Evolutionary conservation across 208 protist species (phyloP), one percentile per base, ranked within the genome.

Genomic region (Wallacemonas collosoma): DNA sequence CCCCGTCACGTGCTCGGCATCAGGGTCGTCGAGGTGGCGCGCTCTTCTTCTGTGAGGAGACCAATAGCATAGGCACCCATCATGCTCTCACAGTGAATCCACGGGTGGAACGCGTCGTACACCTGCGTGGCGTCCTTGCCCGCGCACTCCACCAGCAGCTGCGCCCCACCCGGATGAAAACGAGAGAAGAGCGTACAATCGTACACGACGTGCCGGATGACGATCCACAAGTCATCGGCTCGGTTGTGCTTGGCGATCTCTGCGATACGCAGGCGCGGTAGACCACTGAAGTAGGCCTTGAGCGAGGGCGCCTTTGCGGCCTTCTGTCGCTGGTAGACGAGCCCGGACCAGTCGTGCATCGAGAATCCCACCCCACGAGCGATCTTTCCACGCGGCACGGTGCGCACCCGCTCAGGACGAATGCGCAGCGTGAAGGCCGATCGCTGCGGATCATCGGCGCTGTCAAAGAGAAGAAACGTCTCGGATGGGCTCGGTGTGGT

Each of bases 201-300:
- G 77, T 95, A 95, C 6, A 93, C 90, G 1, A 93, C 80, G 26
- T 79, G 80, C 9, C 75, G 68, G 3, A 95, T 69, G 35, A 97
- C 87, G 40, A 95, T 79, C 91, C 90, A 97, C 44, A 93, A 44
- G 62, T 93, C 87, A 56, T 87, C 86, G 26, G 63, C 38, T 0
- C 72, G 85, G 71, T 79, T 84, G 79, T 95, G 93, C 43, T 50
- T 38, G 12, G 68, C 68, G 5, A 95, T 79, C 44, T 95, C 92
- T 11, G 72, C 73, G 41, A 68, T 69, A 3, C 78, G 68, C n/a
- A 93, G 56, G 1, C 73, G 71, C 0, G 79, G 87, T 40, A 85
- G 80, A 41, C 17, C 40, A 12, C 57, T 44, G 6, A 40, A 6
- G 36, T 72, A 65, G n/a, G 36, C 15, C 60, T 51, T 45, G n/a